Percentiles rank a stretch among this genome's conserved stretches.
phyloP scores from a whole-genome alignment of 2,329 filamentous ascomycete genomes.

The Bipolaris cookei region DNA sequence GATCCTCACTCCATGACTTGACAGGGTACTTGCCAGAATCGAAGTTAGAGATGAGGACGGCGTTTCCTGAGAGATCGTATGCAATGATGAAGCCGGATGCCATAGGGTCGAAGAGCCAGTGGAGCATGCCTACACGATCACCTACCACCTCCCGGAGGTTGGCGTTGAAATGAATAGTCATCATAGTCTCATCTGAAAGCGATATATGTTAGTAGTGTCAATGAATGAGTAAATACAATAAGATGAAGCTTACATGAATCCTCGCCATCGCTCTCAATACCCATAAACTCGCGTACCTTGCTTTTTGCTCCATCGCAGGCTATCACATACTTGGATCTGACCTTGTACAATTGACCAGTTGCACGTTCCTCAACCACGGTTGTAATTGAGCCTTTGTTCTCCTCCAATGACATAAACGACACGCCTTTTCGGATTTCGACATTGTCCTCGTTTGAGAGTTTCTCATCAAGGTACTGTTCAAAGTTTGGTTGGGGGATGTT shows the following conservation, averaged over 20 bases:
- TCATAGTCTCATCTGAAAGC: constrained; percentile 1
- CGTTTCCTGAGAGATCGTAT: not conserved
- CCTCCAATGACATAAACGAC: not conserved
- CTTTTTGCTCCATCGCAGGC: constrained; percentile 2
- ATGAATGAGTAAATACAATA: not conserved
- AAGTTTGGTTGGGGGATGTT: not conserved
- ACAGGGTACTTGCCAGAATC: not conserved
- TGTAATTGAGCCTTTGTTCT: not conserved
- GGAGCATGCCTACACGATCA: not conserved
- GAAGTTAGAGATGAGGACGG: not conserved
- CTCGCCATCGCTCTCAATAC: not conserved
- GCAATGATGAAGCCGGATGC: constrained; percentile 1
- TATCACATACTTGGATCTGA: not conserved
- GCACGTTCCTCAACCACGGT: not conserved
- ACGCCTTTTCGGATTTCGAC: not conserved
- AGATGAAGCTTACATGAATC: not conserved
- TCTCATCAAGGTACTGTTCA: not conserved
- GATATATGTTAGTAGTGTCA: not conserved
- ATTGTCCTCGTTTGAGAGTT: not conserved
- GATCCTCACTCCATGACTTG: not conserved
- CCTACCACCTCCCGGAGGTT: not conserved
- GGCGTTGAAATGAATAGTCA: constrained; percentile 1
- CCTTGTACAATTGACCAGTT: not conserved
- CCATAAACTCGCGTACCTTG: not conserved
- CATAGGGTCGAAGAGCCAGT: not conserved